These are phyloP conservation scores for Solanum appendiculatum DNA, from an alignment of 257 asterid species.

Conservation along the genomic window DNA sequence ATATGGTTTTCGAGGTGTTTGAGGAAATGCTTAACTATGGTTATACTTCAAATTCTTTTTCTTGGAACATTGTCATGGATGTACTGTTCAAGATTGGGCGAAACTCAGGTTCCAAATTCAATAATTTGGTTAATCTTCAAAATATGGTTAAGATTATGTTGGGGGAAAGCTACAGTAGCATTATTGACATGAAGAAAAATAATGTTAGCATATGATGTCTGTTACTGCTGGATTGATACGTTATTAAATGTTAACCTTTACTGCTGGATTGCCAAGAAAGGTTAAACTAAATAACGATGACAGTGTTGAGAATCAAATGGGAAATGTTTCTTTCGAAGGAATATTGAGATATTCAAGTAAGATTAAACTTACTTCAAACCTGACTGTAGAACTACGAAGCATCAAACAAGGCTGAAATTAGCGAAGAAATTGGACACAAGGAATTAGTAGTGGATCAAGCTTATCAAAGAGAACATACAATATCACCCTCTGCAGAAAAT, in stretches of 20 bases:
- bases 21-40: constrained; percentile 36
- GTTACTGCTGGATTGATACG: not conserved
- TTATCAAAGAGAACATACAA: not conserved
- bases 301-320: too few species aligned
- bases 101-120: constrained; percentile 40
- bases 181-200: not conserved
- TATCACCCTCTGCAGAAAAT: not conserved
- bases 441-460: not conserved
- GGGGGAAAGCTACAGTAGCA: not conserved
- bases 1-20: constrained; percentile 34
- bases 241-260: not conserved
- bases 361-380: not conserved
- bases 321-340: too few species aligned
- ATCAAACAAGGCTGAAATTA: not conserved
- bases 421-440: not conserved
- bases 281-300: too few species aligned
- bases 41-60: constrained; percentile 46
- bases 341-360: not conserved
- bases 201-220: not conserved
- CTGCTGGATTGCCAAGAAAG: too few species aligned
- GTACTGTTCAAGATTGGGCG: constrained; percentile 43
- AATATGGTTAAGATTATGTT: constrained; percentile 34
- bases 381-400: not conserved
- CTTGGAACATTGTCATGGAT: constrained; percentile 51
- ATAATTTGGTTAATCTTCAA: constrained; percentile 29